Percentiles rank a stretch among this genome's conserved stretches.
phyloP scores from a whole-genome alignment of 2,329 filamentous ascomycete genomes.

The Sordariomycetes sp. region DNA sequence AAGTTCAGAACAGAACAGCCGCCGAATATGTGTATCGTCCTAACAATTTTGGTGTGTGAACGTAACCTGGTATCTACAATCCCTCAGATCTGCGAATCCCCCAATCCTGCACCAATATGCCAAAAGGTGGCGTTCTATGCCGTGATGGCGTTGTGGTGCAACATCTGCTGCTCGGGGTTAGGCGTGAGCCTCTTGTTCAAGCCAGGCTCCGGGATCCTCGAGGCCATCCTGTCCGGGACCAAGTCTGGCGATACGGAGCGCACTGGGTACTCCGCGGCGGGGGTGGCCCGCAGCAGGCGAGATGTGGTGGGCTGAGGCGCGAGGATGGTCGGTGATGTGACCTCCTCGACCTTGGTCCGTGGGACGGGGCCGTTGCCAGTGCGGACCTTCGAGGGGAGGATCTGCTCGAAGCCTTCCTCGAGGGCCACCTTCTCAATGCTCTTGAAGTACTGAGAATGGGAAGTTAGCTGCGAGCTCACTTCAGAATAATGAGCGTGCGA shows the following conservation, averaged over 20 bases:
- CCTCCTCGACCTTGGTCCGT: constrained; percentile 31
- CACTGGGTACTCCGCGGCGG: constrained; percentile 44
- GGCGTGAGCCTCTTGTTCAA: constrained; percentile 36
- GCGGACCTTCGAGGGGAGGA: constrained; percentile 45
- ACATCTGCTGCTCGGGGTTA: constrained; percentile 34
- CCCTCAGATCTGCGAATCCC: too few relatives aligned
- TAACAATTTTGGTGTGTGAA: too few relatives aligned
- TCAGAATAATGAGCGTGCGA: too few relatives aligned
- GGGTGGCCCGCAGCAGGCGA: constrained; percentile 42
- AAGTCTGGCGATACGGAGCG: constrained; percentile 50
- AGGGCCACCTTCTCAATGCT: constrained; percentile 57
- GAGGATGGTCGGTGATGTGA: constrained; percentile 34
- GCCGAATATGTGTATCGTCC: too few relatives aligned
- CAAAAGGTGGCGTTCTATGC: too few relatives aligned
- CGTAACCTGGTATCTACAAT: too few relatives aligned
- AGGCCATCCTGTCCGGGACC: constrained; percentile 53
- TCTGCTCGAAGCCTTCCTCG: constrained; percentile 47
- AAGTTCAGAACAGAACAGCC: too few relatives aligned
- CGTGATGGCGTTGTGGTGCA: constrained; percentile 10
- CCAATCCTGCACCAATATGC: too few relatives aligned
- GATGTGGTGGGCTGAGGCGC: constrained; percentile 48
- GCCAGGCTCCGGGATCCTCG: constrained; percentile 41
- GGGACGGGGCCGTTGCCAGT: constrained; percentile 35
- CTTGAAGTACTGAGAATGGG: constrained; percentile 51
- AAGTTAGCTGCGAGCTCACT: background rate